Evolutionary conservation across 495 filamentous ascomycete species (phyloP).

Genomic region (Parmelia sp.): DNA sequence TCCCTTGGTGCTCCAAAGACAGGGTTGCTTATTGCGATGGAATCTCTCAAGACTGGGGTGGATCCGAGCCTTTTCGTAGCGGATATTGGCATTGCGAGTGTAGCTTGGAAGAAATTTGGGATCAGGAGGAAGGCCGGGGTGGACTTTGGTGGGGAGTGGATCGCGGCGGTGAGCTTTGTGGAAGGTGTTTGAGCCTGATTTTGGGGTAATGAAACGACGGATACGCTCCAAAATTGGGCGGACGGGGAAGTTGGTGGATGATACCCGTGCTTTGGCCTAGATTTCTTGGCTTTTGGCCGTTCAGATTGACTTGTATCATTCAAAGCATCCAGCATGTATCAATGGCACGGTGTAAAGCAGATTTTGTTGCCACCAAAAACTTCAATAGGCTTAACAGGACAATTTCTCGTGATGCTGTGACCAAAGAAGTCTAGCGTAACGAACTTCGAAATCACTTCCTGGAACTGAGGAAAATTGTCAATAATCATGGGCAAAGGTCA

Average conservation of each 20-base stretch:
- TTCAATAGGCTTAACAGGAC: too few relatives aligned
- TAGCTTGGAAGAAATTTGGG: conserved; percentile 81
- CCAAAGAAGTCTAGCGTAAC: neutral
- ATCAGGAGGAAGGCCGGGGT: conserved; percentile 65
- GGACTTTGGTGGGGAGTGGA: conserved; percentile 81
- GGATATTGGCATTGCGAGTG: conserved; percentile 76
- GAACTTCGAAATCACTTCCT: neutral
- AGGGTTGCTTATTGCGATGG: conserved; percentile 67
- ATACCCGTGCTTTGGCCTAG: neutral
- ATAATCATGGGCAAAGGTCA: conserved; percentile 16
- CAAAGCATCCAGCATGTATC: neutral
- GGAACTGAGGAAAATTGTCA: neutral
- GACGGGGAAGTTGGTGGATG: neutral
- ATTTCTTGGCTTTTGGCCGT: neutral
- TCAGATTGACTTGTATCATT: neutral
- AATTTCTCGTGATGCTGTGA: conserved; percentile 2
- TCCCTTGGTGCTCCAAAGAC: conserved; percentile 78
- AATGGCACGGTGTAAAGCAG: too few relatives aligned
- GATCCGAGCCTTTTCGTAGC: conserved; percentile 71
- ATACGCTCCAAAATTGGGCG: neutral
- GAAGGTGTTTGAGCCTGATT: neutral
- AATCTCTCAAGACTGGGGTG: conserved; percentile 48
- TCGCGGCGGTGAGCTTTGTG: conserved; percentile 41
- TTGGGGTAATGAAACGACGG: neutral
- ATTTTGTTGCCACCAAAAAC: too few relatives aligned